A percentile compares a stretch with the other conserved stretches of the same genome.
phyloP scores from a whole-genome alignment of 31 red algal genomes.

The Asparagopsis taxiformis region DNA sequence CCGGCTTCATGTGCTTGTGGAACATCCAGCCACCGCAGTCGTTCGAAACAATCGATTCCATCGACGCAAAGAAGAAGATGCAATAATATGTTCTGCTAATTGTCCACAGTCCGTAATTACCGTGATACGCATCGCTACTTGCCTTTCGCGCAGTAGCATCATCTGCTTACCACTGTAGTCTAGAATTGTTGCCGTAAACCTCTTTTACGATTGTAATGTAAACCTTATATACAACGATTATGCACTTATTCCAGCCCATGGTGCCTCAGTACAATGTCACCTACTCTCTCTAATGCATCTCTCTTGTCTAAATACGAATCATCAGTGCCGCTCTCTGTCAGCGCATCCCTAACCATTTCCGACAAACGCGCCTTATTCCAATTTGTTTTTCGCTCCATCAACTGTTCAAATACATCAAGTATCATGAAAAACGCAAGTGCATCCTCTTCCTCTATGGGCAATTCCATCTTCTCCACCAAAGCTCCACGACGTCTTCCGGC shows the following conservation, averaged over 20 bases:
- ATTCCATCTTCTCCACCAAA: slow-evolving; percentile 17
- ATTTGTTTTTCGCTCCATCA: neutral
- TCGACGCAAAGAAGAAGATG: slow-evolving; percentile 56
- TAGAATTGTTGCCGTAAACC: neutral
- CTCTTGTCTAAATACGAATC: slow-evolving; percentile 68
- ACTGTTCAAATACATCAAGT: slow-evolving; percentile 29
- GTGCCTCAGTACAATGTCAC: slow-evolving; percentile 34
- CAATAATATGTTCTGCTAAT: slow-evolving; percentile 36
- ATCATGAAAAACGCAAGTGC: slow-evolving; percentile 36
- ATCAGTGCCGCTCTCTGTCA: slow-evolving; percentile 28
- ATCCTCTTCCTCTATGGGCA: slow-evolving; percentile 59
- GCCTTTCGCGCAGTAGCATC: neutral
- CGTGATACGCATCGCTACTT: slow-evolving; percentile 6
- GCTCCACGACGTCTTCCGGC: slow-evolving; percentile 34
- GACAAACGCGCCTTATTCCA: slow-evolving; percentile 15
- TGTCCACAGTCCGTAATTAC: no score
- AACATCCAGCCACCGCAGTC: slow-evolving; percentile 67
- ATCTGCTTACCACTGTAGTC: neutral
- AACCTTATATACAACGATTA: neutral
- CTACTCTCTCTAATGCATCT: slow-evolving; percentile 31
- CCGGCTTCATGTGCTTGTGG: slow-evolving; percentile 74
- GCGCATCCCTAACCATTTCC: slow-evolving; percentile 11
- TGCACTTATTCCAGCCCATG: slow-evolving; percentile 43
- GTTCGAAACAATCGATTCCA: slow-evolving; percentile 40
- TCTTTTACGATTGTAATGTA: neutral